These are phyloP conservation scores for Melocanna baccifera DNA, from an alignment of 176 grass and related monocot species.

Conservation along the genomic window DNA sequence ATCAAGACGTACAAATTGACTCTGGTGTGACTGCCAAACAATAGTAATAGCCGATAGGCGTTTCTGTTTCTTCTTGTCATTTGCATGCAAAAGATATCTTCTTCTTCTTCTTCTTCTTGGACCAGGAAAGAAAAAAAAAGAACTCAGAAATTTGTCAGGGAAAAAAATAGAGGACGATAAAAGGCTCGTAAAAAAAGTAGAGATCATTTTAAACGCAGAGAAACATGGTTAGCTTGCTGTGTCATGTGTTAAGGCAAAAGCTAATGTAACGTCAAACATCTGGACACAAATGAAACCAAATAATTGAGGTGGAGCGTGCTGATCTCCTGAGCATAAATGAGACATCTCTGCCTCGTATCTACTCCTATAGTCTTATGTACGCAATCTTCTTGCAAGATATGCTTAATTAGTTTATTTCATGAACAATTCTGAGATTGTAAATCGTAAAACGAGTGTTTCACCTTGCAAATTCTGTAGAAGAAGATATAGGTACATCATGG, in stretches of 20 bases:
- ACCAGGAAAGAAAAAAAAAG: background rate
- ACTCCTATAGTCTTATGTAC: too few relatives aligned
- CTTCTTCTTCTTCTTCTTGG: background rate
- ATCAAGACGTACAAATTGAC: background rate
- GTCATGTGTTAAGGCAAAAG: background rate
- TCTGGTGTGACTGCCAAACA: background rate
- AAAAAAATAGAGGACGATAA: background rate
- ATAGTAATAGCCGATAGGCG: background rate
- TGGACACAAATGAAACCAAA: background rate
- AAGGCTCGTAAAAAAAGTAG: background rate
- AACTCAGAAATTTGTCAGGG: background rate
- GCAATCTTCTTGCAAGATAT: too few relatives aligned
- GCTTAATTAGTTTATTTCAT: too few relatives aligned
- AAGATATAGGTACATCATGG: too few relatives aligned
- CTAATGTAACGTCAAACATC: background rate
- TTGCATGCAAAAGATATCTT: constrained; percentile 12
- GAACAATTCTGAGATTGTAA: too few relatives aligned
- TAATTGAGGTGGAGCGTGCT: background rate
- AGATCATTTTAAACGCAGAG: background rate
- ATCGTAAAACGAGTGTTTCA: too few relatives aligned
- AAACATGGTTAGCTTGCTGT: background rate
- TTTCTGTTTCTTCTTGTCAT: background rate
- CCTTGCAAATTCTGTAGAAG: too few relatives aligned
- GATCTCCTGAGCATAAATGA: background rate
- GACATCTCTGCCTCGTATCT: background rate